Conservation (phyloP, 371 early-diverging fungal species). For the Mortierella sp. region DNA sequence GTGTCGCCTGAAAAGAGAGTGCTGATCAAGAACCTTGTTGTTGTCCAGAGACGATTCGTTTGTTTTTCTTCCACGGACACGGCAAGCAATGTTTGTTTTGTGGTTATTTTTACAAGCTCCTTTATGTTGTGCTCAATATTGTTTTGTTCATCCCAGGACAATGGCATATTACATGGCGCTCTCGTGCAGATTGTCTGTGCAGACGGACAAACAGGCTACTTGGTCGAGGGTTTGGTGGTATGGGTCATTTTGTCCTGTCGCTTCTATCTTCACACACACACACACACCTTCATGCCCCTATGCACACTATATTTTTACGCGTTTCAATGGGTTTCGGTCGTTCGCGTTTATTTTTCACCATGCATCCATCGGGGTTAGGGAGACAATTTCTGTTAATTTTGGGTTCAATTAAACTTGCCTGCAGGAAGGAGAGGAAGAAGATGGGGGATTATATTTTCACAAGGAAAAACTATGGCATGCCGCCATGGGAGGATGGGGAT, state of each 20-base stretch:
- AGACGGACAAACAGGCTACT: slow-evolving; percentile 5
- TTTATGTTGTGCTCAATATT: neutral
- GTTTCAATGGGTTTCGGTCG: neutral
- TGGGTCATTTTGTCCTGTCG: neutral
- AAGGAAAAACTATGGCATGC: neutral
- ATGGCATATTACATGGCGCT: slow-evolving; percentile 21
- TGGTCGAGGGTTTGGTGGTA: neutral
- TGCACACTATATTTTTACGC: neutral
- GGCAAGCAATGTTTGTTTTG: neutral
- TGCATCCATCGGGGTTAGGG: neutral
- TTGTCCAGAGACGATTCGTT: neutral
- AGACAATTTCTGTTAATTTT: neutral
- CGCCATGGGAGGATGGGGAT: neutral
- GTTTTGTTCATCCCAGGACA: neutral
- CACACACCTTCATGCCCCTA: neutral
- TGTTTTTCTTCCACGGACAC: neutral
- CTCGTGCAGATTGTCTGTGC: slow-evolving; percentile 41
- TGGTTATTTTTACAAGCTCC: slow-evolving; percentile 25
- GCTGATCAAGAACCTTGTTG: neutral
- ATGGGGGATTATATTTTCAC: neutral
- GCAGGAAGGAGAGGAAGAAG: too few relatives aligned
- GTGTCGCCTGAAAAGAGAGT: neutral
- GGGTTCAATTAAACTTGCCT: too few relatives aligned
- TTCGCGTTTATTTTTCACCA: neutral
- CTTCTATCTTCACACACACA: neutral